These are phyloP conservation scores for Suaeda aralocaspica DNA, from an alignment of 148 eudicot genomes.

Conservation along the genomic window DNA sequence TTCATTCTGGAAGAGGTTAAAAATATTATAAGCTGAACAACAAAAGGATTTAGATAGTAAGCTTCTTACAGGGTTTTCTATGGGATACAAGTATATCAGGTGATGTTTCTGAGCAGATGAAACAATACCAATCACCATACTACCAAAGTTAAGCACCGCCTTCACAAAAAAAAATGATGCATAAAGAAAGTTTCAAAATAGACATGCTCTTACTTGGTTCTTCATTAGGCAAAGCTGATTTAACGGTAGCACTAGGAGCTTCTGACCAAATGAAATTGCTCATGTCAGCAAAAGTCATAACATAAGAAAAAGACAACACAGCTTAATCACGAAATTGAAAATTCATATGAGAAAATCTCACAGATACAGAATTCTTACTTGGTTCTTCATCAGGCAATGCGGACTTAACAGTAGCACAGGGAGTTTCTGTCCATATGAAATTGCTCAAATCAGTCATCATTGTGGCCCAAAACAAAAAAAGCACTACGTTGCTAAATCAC, in stretches of 20 bases:
- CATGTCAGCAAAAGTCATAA: conserved; percentile 8
- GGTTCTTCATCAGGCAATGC: conserved; percentile 24
- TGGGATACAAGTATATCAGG: conserved; percentile 26
- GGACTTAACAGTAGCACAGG: conserved; percentile 36
- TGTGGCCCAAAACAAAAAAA: background rate
- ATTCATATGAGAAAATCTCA: background rate
- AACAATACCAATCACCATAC: background rate
- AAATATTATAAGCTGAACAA: background rate
- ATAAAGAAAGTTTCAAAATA: background rate
- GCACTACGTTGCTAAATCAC: background rate
- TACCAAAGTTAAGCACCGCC: background rate
- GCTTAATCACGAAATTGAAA: background rate
- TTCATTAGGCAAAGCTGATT: conserved; percentile 26
- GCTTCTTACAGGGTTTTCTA: conserved; percentile 31
- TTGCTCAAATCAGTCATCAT: conserved; percentile 8
- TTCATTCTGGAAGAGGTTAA: background rate
- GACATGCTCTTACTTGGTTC: conserved; percentile 27
- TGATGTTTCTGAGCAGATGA: conserved; percentile 29
- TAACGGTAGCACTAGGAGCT: conserved; percentile 36
- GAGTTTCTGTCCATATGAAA: conserved; percentile 36
- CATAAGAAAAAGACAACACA: background rate
- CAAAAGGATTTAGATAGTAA: background rate
- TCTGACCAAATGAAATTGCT: conserved; percentile 14
- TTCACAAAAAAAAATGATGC: background rate
- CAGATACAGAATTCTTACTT: conserved; percentile 24